Evolutionary conservation across 495 filamentous ascomycete species (phyloP).

Genomic region (Daldinia concentrica): DNA sequence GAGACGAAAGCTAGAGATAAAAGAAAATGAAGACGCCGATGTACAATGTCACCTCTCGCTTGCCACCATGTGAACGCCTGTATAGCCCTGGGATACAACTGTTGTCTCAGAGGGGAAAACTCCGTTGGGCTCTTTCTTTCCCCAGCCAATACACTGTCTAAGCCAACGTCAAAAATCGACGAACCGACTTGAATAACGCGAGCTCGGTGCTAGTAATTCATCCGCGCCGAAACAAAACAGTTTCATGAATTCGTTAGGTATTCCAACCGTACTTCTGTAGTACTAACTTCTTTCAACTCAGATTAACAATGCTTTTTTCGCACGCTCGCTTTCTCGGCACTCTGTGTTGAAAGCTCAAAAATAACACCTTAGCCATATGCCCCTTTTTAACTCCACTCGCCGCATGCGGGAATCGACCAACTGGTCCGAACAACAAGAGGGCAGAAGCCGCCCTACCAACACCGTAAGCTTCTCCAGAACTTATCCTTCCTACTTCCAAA

Average conservation of each 20-base stretch:
- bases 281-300: neutral
- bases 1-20: constrained; percentile 5
- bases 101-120: constrained; percentile 2
- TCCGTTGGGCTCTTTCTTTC: neutral
- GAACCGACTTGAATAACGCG: neutral
- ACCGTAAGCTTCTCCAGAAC: constrained; percentile 61
- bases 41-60: constrained; percentile 5
- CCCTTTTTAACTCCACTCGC: constrained; percentile 4
- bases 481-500: constrained; percentile 46
- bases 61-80: constrained; percentile 31
- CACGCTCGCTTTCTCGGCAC: neutral
- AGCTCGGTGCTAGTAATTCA: neutral
- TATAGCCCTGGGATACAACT: constrained; percentile 30
- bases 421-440: neutral
- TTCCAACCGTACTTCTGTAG: neutral
- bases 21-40: constrained; percentile 10
- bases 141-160: neutral
- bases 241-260: constrained; percentile 22
- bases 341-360: neutral
- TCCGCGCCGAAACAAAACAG: neutral
- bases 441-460: constrained; percentile 50
- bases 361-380: neutral
- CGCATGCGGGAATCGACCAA: neutral
- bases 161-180: neutral
- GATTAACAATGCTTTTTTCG: constrained; percentile 11